Percentiles rank a stretch among this genome's conserved stretches.
Evolutionary conservation across 2,329 filamentous ascomycete species (phyloP).

Genomic region (Fusarium tricinctum): DNA sequence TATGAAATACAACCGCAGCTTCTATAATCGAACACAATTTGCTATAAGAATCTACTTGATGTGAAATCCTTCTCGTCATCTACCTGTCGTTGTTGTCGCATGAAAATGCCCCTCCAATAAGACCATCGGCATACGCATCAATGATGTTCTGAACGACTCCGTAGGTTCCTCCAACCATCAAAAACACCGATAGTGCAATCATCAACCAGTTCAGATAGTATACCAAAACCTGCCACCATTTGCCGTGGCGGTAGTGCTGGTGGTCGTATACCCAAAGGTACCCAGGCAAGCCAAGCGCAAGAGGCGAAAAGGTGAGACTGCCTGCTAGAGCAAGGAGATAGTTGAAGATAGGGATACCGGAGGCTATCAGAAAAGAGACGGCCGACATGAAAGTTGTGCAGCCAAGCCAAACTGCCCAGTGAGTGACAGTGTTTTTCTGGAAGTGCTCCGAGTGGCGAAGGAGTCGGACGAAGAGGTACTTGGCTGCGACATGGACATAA

Average conservation of each 20-base stretch:
- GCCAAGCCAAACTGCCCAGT: constrained; percentile 57
- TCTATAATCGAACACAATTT: background rate
- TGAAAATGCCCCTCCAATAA: constrained; percentile 28
- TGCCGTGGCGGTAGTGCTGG: constrained; percentile 25
- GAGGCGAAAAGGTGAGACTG: constrained; percentile 51
- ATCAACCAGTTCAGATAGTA: constrained; percentile 31
- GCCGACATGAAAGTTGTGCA: constrained; percentile 46
- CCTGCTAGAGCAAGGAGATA: constrained; percentile 53
- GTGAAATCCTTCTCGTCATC: background rate
- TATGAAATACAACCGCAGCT: background rate
- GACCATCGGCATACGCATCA: constrained; percentile 19
- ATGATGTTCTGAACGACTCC: constrained; percentile 30
- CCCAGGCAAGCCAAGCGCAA: constrained; percentile 50
- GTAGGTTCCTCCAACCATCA: constrained; percentile 27
- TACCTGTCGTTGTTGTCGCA: constrained; percentile 28
- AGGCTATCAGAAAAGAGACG: constrained; percentile 44
- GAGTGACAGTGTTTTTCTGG: constrained; percentile 52
- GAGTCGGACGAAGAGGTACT: constrained; percentile 58
- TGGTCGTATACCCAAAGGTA: constrained; percentile 45
- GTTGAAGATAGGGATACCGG: constrained; percentile 50
- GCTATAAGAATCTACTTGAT: background rate
- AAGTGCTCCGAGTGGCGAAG: constrained; percentile 56
- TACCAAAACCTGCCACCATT: constrained; percentile 9
- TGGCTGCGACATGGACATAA: constrained; percentile 57
- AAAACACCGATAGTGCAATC: constrained; percentile 17